phyloP scores from a whole-genome alignment of 2,329 filamentous ascomycete genomes.

The Paracamarosporium sp. region DNA sequence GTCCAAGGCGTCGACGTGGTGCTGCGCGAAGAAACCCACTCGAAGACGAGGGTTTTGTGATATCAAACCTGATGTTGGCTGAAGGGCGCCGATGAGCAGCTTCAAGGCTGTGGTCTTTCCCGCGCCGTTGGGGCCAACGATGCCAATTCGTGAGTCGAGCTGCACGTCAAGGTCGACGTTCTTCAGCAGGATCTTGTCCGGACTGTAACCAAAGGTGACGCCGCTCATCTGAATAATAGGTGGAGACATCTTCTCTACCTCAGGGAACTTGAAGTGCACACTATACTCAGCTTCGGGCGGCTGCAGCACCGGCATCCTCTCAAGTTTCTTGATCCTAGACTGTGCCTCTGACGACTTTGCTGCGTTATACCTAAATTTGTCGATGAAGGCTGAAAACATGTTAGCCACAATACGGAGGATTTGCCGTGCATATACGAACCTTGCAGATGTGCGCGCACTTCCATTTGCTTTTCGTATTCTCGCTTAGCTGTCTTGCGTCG shows the following conservation, averaged over 20 bases:
- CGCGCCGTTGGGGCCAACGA: slow-evolving; percentile 98
- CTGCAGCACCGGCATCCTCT: slow-evolving; percentile 93
- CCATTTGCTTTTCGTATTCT: slow-evolving; percentile 99
- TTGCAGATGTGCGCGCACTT: slow-evolving; percentile 88
- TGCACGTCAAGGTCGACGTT: slow-evolving; percentile 96
- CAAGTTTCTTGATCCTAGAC: slow-evolving; percentile 98
- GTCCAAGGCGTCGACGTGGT: slow-evolving; percentile 96
- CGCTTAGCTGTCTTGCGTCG: slow-evolving; percentile 94
- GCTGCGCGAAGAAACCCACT: slow-evolving; percentile 96
- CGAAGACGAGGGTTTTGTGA: slow-evolving; percentile 87
- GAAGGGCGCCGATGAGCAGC: slow-evolving; percentile 87
- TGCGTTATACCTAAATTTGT: slow-evolving; percentile 99
- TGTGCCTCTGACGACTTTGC: slow-evolving; percentile 98
- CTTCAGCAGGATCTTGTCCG: slow-evolving; percentile 78
- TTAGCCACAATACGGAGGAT: slow-evolving; percentile 13
- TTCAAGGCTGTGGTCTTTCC: slow-evolving; percentile 99
- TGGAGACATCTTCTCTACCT: slow-evolving; percentile 95
- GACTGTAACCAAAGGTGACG: slow-evolving; percentile 86
- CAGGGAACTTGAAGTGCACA: slow-evolving; percentile 96
- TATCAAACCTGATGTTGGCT: slow-evolving; percentile 79
- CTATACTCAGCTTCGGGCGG: slow-evolving; percentile 92
- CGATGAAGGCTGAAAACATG: slow-evolving; percentile 75
- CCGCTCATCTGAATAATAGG: slow-evolving; percentile 97
- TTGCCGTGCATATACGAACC: slow-evolving; percentile 39
- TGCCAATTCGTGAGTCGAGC: slow-evolving; percentile 96